These are phyloP conservation scores for Lecanicillium sp. DNA, from an alignment of 2,329 filamentous ascomycete genomes.

Conservation along the genomic window DNA sequence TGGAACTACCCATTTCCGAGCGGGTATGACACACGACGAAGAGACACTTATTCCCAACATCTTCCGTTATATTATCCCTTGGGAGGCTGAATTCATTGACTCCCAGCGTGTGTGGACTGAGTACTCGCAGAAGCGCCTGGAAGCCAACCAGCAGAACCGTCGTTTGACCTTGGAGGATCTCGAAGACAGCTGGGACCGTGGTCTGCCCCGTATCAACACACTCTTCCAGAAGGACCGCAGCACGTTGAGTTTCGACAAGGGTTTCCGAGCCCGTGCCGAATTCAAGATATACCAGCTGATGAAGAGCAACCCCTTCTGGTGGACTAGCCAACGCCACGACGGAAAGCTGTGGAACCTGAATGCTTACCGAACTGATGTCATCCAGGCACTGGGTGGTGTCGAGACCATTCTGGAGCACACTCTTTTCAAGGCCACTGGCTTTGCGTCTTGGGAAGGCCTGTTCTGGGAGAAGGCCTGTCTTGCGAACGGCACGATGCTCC, in stretches of 20 bases:
- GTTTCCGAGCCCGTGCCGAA: slow-evolving; percentile 88
- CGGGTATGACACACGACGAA: slow-evolving; percentile 97
- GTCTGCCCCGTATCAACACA: slow-evolving; percentile 95
- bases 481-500: slow-evolving; percentile 37
- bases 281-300: slow-evolving; percentile 99
- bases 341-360: slow-evolving; percentile 98
- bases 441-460: slow-evolving; percentile 92
- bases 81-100: slow-evolving; percentile 98
- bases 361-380: slow-evolving; percentile 91
- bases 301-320: slow-evolving; percentile 99
- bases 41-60: slow-evolving; percentile 98
- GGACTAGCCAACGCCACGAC: slow-evolving; percentile 95
- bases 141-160: slow-evolving; percentile 95
- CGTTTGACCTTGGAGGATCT: slow-evolving; percentile 91
- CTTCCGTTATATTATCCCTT: slow-evolving; percentile 98
- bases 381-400: slow-evolving; percentile 91
- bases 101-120: slow-evolving; percentile 99
- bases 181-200: slow-evolving; percentile 97
- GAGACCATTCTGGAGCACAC: slow-evolving; percentile 98
- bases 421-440: slow-evolving; percentile 92
- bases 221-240: slow-evolving; percentile 98
- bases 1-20: slow-evolving; percentile 92
- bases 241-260: slow-evolving; percentile 96
- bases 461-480: slow-evolving; percentile 72
- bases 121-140: slow-evolving; percentile 94